Evolutionary conservation across 2,329 filamentous ascomycete genomes (phyloP).

Genomic region (Hansfordia pulvinata): DNA sequence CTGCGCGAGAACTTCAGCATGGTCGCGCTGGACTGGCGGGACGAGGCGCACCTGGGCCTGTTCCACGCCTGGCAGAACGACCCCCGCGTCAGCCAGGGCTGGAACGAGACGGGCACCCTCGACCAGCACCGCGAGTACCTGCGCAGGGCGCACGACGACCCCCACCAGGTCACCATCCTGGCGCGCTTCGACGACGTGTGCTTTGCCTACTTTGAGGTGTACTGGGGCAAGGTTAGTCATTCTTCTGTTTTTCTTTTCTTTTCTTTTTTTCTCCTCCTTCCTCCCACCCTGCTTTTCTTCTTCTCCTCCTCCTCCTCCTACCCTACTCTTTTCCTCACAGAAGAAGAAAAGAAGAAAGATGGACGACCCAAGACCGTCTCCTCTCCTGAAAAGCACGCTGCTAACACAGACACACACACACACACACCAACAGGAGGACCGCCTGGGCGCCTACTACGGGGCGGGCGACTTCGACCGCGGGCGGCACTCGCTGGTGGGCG

Average conservation of each 20-base stretch:
- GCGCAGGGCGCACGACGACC: constrained; percentile 52
- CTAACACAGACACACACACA: background rate
- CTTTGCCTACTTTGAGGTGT: constrained; percentile 72
- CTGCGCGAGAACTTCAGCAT: constrained; percentile 66
- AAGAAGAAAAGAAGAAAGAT: background rate
- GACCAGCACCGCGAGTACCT: constrained; percentile 65
- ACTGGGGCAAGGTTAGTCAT: constrained; percentile 49
- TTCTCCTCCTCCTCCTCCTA: constrained; percentile 2
- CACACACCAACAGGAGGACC: constrained; percentile 29
- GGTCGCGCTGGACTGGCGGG: constrained; percentile 54
- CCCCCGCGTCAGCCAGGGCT: constrained; percentile 64
- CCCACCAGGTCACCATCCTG: constrained; percentile 57
- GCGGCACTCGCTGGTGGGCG: constrained; percentile 43
- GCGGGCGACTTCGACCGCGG: constrained; percentile 43
- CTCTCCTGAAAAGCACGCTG: too few species aligned
- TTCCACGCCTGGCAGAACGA: constrained; percentile 80
- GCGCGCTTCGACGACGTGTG: constrained; percentile 56
- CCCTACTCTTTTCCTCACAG: background rate
- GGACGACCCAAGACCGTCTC: too few species aligned
- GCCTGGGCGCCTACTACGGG: constrained; percentile 40
- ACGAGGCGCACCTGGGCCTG: constrained; percentile 49
- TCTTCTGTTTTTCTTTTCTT: background rate
- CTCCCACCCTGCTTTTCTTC: constrained; percentile 1
- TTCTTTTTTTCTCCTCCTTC: constrained; percentile 1
- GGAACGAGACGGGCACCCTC: constrained; percentile 66